Base-by-base conservation (phyloP, 2,329 filamentous ascomycete species). In the Venturia pyrina region DNA sequence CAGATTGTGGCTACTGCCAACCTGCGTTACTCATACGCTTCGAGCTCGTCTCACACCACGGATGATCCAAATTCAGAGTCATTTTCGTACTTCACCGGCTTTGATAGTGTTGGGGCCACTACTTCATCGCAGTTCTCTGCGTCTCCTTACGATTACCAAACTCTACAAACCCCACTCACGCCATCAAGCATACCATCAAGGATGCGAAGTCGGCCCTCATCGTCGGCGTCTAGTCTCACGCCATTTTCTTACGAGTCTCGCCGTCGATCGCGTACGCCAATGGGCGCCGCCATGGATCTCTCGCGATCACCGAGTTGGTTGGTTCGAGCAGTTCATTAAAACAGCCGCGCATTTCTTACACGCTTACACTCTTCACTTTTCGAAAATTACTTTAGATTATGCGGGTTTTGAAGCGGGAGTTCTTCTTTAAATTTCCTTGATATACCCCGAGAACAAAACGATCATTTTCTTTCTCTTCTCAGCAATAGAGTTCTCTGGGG, bases 21-120 rank as follows among this genome's bases (percentile, higher is more conserved):
- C 11, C 11, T 48, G n/a, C 43, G 21, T 17, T 3, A 53, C 19
- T 64, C 63, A 5, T 19, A 50, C 21, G 1, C 24, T 0, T 41
- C 37, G n/a, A 56, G 15, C 46, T 37, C 13, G 6, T 41, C 62
- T n/a, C 32, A 7, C 28, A 59, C 8, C 28, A 37, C 21, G 53
- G 37, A 59, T 19, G 53, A 59, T 32, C 28, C 53, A 3, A 28
- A n/a, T n/a, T 59, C 59, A 15, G 64, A 66, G 46, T 40, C 56
- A 19, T 66, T 62, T 56, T 66, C 64, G 19, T 66, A 66, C 46
- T 66, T 66, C 44, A n/a, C 56, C 37, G 59, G 59, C 53, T 66
- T 66, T 41, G 64, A 66, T 48, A 32, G 63, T n/a, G 50, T 59
- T 24, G 24, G 50, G 4, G 53, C 48, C 37, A 1, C 40, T 17